Evolutionary conservation across 2,329 filamentous ascomycete genomes (phyloP).

Genomic region (Xylaria digitata): DNA sequence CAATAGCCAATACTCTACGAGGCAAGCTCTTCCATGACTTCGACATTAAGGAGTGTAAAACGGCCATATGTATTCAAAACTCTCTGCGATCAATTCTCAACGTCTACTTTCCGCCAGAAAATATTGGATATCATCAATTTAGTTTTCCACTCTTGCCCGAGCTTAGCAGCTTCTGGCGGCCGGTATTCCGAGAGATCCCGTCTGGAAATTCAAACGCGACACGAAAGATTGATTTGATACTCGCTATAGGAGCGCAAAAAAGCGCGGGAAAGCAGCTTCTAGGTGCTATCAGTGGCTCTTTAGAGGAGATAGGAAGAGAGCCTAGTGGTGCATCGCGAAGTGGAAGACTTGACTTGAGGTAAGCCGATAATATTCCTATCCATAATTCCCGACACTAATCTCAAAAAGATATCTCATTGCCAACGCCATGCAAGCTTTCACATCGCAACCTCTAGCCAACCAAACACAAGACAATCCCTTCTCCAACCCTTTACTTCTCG

Average conservation of each 20-base stretch:
- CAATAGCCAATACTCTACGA: conserved; percentile 30
- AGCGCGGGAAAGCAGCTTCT: conserved; percentile 64
- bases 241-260: conserved; percentile 69
- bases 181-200: conserved; percentile 59
- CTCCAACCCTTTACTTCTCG: conserved; percentile 64
- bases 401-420: conserved; percentile 66
- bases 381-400: conserved; percentile 24
- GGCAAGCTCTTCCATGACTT: conserved; percentile 61
- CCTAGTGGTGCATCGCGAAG: conserved; percentile 62
- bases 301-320: conserved; percentile 67
- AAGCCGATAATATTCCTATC: conserved; percentile 39
- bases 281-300: conserved; percentile 59
- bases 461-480: conserved; percentile 67
- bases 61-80: conserved; percentile 67
- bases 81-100: conserved; percentile 65
- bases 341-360: conserved; percentile 70
- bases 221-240: conserved; percentile 65
- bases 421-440: conserved; percentile 69
- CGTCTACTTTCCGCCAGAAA: conserved; percentile 61
- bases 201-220: conserved; percentile 49
- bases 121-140: conserved; percentile 61
- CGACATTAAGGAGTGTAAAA: conserved; percentile 54
- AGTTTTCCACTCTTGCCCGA: conserved; percentile 61
- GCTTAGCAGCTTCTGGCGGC: conserved; percentile 63
- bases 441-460: conserved; percentile 61